Evolutionary conservation across 2,329 filamentous ascomycete genomes (phyloP), one percentile per base, ranked within the genome.

Genomic region (Aspergillus japonicus): DNA sequence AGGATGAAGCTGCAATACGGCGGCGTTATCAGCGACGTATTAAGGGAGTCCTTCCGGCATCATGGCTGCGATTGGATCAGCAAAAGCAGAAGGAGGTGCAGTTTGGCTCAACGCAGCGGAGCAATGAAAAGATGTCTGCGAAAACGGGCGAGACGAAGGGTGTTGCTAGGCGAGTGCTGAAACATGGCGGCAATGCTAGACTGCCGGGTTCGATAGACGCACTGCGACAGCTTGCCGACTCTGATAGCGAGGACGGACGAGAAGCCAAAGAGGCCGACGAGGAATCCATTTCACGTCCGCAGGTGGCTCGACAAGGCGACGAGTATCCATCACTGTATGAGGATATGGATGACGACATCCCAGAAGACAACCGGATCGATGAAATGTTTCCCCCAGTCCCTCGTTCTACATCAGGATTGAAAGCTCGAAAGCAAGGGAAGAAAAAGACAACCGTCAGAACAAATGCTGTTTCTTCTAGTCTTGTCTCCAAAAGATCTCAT

Each of bases 11-110:
- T 47, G 67, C 70, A 52, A 66, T 80, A 11, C 69, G 71, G 61
- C 65, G 61, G 60, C 65, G 61, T 26, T 63, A 77, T 12, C 73
- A 77, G 51, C 76, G 77, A 29, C 75, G 66, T 54, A 81, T 80
- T 12, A 77, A 77, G 60, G 80, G 80, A 26, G 80, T 82, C 24
- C 70, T 82, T 24, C 80, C 80, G 19, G 80, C 80, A 5, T 82
- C 80, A 24, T 82, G 78, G 76, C 62, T 78, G 24, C 72, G 77
- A 54, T 69, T 81, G 51, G 72, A 80, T 62, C 70, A 72, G 51
- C 72, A 74, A 59, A 70, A 70, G 39, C 72, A 72, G n/a, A 66
- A 61, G 60, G 66, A 65, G 29, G 66, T 57, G 61, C 63, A 61
- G 12, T 24, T 54, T 48, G 66, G 56, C 56, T 51, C 53, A 19